phyloP scores from a whole-genome alignment of 176 grass and related monocot genomes.

The Aegilops speltoides region DNA sequence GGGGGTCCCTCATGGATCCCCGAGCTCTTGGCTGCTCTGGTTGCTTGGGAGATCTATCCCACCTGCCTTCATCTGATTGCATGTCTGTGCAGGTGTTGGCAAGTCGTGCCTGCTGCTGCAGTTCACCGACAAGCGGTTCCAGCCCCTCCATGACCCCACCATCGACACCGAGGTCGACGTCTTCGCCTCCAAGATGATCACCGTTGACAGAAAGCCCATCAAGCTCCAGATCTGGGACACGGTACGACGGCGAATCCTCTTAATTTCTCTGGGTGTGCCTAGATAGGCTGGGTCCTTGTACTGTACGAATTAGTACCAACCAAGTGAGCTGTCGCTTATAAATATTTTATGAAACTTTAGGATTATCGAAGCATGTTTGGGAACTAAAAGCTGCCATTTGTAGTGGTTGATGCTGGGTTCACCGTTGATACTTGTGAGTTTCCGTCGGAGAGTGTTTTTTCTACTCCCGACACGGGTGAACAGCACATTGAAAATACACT shows the following conservation, averaged over 20 bases:
- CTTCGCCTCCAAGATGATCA: constrained; percentile 51
- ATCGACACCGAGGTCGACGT: constrained; percentile 74
- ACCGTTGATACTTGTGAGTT: neutral
- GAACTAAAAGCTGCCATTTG: neutral
- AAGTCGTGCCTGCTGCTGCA: constrained; percentile 85
- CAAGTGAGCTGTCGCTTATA: neutral
- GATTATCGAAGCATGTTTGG: neutral
- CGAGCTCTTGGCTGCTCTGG: neutral
- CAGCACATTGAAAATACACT: too few species aligned
- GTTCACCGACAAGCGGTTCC: constrained; percentile 84
- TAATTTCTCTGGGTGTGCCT: neutral
- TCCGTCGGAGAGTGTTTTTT: too few species aligned
- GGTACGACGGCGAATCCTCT: neutral
- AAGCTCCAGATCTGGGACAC: constrained; percentile 90
- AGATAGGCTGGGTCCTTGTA: neutral
- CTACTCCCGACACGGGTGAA: too few species aligned
- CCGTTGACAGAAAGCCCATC: constrained; percentile 70
- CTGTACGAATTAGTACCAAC: neutral
- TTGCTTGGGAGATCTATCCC: neutral
- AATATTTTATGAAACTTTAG: neutral
- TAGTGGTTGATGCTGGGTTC: neutral
- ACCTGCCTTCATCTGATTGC: neutral
- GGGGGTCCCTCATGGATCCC: neutral
- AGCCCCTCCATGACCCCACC: constrained; percentile 78
- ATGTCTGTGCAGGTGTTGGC: constrained; percentile 45